Evolutionary conservation across 73 alveolate species (phyloP).

Genomic region (Urostyla sp.): DNA sequence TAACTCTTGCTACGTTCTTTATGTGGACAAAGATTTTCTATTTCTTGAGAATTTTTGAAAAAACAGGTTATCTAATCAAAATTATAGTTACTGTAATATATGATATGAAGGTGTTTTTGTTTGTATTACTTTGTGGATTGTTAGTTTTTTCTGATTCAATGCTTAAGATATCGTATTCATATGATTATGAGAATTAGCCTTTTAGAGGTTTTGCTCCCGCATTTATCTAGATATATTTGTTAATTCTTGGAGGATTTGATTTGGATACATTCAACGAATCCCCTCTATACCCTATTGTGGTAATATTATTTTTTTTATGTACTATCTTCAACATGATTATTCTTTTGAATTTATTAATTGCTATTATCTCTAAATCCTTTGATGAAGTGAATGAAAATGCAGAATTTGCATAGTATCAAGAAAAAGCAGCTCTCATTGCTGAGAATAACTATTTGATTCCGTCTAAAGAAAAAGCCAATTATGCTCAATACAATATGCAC

Average conservation of each 20-base stretch:
- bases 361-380: conserved; percentile 65
- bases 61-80: conserved; percentile 37
- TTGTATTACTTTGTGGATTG: conserved; percentile 4
- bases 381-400: conserved; percentile 38
- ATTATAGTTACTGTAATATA: conserved; percentile 18
- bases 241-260: too few relatives aligned
- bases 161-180: background rate
- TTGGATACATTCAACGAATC: too few relatives aligned
- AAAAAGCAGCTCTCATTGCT: conserved; percentile 36
- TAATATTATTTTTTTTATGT: conserved; percentile 50
- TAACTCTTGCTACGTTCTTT: conserved; percentile 16
- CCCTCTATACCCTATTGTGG: too few relatives aligned
- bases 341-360: conserved; percentile 67
- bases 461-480: too few relatives aligned
- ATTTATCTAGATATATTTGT: too few relatives aligned
- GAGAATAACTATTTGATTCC: conserved; percentile 50
- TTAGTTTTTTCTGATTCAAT: conserved; percentile 24
- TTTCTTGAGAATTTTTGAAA: conserved; percentile 45
- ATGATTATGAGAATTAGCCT: too few relatives aligned
- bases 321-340: conserved; percentile 63
- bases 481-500: background rate
- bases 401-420: conserved; percentile 44
- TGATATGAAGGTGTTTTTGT: conserved; percentile 38
- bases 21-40: conserved; percentile 50
- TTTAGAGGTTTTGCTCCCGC: too few relatives aligned